These are phyloP conservation scores for Eremothecium sinecaudum DNA, from an alignment of 1,139 yeast genomes.

Conservation along the genomic window DNA sequence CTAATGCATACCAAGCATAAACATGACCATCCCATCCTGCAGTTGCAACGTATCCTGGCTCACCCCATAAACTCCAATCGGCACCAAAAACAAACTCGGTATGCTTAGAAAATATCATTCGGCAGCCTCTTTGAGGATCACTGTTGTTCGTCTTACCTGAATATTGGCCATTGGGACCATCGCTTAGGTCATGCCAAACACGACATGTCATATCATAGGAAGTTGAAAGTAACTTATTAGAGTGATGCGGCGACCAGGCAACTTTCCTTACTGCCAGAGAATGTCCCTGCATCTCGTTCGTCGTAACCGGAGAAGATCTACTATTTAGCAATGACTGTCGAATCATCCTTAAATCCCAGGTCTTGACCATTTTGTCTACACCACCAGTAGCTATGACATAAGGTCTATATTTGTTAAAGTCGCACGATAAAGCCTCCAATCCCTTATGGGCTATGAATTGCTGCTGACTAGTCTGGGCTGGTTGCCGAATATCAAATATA, in stretches of 20 bases:
- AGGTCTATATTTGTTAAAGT: slow-evolving; percentile 84
- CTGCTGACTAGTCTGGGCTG: slow-evolving; percentile 46
- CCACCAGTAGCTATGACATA: slow-evolving; percentile 79
- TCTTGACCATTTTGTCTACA: slow-evolving; percentile 70
- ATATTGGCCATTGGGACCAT: slow-evolving; percentile 31
- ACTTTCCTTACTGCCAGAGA: slow-evolving; percentile 79
- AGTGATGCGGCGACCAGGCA: slow-evolving; percentile 81
- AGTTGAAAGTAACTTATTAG: slow-evolving; percentile 60
- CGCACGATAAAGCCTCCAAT: slow-evolving; percentile 68
- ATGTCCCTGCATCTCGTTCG: slow-evolving; percentile 60
- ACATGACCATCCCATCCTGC: slow-evolving; percentile 97
- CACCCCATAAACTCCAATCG: slow-evolving; percentile 95
- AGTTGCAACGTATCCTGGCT: slow-evolving; percentile 90
- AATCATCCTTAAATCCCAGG: slow-evolving; percentile 84
- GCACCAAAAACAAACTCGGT: slow-evolving; percentile 90
- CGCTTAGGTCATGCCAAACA: slow-evolving; percentile 71
- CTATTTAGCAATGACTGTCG: slow-evolving; percentile 38
- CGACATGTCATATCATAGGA: slow-evolving; percentile 90
- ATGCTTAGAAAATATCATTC: slow-evolving; percentile 58
- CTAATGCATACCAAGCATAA: slow-evolving; percentile 71
- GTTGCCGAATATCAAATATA: slow-evolving; percentile 74
- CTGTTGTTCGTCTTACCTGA: slow-evolving; percentile 39
- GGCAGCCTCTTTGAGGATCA: slow-evolving; percentile 39
- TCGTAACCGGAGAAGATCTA: slow-evolving; percentile 50
- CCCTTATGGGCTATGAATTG: slow-evolving; percentile 70